Conservation (phyloP, 768 basidiomycete genomes). For the Porphyrellus cyaneotinctus region DNA sequence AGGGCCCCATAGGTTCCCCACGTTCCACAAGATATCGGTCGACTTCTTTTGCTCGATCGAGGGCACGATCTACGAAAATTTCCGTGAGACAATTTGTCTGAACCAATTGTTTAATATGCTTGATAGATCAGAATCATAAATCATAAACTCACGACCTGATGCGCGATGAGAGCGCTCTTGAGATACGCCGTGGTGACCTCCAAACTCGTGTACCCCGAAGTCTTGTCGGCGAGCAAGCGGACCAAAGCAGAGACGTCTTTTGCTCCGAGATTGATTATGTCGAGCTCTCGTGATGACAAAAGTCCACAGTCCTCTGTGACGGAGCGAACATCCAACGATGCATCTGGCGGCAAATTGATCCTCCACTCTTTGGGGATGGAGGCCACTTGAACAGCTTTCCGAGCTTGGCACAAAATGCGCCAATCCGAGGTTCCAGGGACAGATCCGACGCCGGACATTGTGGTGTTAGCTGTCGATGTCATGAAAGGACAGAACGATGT, state of each 20-base stretch:
- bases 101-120: background rate
- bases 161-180: constrained; percentile 28
- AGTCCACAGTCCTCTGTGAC: constrained; percentile 22
- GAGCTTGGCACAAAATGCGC: constrained; percentile 17
- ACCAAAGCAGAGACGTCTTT: constrained; percentile 24
- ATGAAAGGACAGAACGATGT: background rate
- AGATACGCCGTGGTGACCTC: constrained; percentile 29
- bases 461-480: background rate
- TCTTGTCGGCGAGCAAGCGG: constrained; percentile 17
- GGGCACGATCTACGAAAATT: constrained; percentile 24
- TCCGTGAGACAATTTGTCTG: constrained; percentile 31
- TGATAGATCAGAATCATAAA: background rate
- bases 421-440: constrained; percentile 11
- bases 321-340: constrained; percentile 18
- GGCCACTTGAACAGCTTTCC: constrained; percentile 18
- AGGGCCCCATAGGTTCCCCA: constrained; percentile 34
- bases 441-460: constrained; percentile 2
- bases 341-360: constrained; percentile 17
- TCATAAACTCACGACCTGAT: constrained; percentile 20
- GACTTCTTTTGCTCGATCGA: constrained; percentile 25
- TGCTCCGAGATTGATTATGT: constrained; percentile 20
- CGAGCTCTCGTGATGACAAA: constrained; percentile 21
- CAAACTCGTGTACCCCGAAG: constrained; percentile 22
- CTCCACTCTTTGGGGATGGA: constrained; percentile 25
- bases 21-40: constrained; percentile 20